Percentiles rank a stretch among this genome's conserved stretches.
These are phyloP conservation scores for Chlorophyllum brunneum DNA, from an alignment of 768 basidiomycete genomes.

Conservation along the genomic window DNA sequence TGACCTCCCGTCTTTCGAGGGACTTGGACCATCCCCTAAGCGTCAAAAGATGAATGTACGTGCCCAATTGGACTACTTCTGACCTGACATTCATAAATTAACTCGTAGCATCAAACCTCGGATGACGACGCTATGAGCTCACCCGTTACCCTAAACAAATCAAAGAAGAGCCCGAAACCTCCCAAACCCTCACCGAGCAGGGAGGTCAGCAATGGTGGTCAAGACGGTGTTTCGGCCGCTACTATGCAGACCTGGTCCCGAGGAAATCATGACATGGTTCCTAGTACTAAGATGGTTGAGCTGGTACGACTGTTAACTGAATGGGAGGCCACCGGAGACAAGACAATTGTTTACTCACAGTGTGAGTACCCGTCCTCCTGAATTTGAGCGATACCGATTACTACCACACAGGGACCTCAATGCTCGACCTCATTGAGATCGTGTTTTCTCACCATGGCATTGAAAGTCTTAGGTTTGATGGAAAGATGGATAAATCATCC, in stretches of 20 bases:
- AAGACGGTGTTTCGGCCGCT: constrained; percentile 35
- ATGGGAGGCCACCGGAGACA: constrained; percentile 59
- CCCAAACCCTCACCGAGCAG: constrained; percentile 12
- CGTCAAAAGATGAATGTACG: constrained; percentile 1
- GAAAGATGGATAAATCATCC: constrained; percentile 54
- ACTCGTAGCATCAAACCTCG: neutral
- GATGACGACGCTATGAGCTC: constrained; percentile 1
- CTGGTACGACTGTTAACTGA: constrained; percentile 53
- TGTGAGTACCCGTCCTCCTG: constrained; percentile 35
- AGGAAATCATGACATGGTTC: constrained; percentile 58
- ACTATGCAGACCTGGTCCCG: constrained; percentile 53
- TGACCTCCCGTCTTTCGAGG: constrained; percentile 46
- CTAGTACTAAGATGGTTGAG: constrained; percentile 65
- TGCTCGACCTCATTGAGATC: constrained; percentile 64
- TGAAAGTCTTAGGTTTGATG: constrained; percentile 58
- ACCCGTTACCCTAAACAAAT: constrained; percentile 11
- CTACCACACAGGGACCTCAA: constrained; percentile 62
- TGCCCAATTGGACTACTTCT: constrained; percentile 21
- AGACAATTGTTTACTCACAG: constrained; percentile 69
- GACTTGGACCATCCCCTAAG: constrained; percentile 11
- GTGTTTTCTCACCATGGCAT: constrained; percentile 57
- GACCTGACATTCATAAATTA: neutral
- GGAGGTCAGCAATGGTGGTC: constrained; percentile 6
- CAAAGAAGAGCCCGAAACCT: constrained; percentile 20
- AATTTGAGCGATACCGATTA: neutral